phyloP scores from a whole-genome alignment of 495 filamentous ascomycete genomes.

The Cercophora scortea region DNA sequence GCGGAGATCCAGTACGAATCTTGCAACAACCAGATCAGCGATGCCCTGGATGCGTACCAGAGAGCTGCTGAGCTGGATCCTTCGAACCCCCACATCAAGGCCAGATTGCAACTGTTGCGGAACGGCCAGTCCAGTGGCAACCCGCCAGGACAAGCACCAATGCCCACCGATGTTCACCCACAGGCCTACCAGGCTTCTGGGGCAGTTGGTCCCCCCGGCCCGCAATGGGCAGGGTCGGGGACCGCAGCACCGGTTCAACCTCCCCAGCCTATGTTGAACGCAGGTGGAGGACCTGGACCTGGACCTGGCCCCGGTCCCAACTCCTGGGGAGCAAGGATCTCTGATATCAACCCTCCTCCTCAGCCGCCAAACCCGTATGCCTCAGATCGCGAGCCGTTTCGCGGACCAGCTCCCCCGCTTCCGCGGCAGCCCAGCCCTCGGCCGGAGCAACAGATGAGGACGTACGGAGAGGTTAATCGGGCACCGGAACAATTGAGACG shows the following conservation, averaged over 20 bases:
- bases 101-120: slow-evolving; percentile 77
- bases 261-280: slow-evolving; percentile 35
- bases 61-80: slow-evolving; percentile 93
- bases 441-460: slow-evolving; percentile 63
- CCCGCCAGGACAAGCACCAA: slow-evolving; percentile 47
- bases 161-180: slow-evolving; percentile 53
- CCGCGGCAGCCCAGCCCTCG: slow-evolving; percentile 62
- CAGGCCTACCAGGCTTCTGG: slow-evolving; percentile 74
- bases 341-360: slow-evolving; percentile 65
- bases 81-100: slow-evolving; percentile 90
- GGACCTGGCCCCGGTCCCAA: slow-evolving; percentile 57
- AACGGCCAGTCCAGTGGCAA: slow-evolving; percentile 64
- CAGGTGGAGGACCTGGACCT: slow-evolving; percentile 31
- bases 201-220: slow-evolving; percentile 60
- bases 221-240: slow-evolving; percentile 75
- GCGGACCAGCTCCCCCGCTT: slow-evolving; percentile 52
- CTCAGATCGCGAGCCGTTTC: slow-evolving; percentile 54
- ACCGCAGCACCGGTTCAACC: slow-evolving; percentile 43
- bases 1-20: slow-evolving; percentile 70
- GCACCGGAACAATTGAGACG: slow-evolving; percentile 25
- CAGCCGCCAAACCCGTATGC: slow-evolving; percentile 75
- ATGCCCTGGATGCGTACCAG: slow-evolving; percentile 93
- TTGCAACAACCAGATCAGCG: slow-evolving; percentile 96
- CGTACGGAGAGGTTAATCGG: slow-evolving; percentile 66
- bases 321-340: slow-evolving; percentile 70